A percentile compares a stretch with the other conserved stretches of the same genome.
Conservation (phyloP, 768 basidiomycete genomes). For the Kondoa malvinella region DNA sequence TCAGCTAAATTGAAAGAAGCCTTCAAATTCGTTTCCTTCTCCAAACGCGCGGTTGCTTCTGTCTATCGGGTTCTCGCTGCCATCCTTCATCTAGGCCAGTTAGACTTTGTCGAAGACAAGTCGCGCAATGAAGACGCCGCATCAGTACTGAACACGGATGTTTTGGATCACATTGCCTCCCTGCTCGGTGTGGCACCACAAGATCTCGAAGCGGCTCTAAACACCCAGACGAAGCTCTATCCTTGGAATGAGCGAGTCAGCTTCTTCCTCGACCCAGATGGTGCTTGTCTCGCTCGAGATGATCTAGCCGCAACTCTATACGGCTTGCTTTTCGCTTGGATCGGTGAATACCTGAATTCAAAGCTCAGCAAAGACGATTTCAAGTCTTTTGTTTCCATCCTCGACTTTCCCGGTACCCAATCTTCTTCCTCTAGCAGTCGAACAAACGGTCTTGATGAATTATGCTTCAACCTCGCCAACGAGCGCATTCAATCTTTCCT, state of each 20-base stretch:
- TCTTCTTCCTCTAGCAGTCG: constrained; percentile 41
- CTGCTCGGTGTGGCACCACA: constrained; percentile 57
- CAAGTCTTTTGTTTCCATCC: constrained; percentile 67
- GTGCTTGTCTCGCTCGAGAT: constrained; percentile 79
- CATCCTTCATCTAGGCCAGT: constrained; percentile 88
- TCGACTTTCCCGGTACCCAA: constrained; percentile 85
- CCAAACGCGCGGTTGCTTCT: constrained; percentile 70
- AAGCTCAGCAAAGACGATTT: constrained; percentile 31
- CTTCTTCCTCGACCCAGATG: constrained; percentile 85
- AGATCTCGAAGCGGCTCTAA: constrained; percentile 55
- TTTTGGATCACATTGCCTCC: constrained; percentile 67
- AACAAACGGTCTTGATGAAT: constrained; percentile 52
- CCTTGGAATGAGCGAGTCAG: constrained; percentile 86
- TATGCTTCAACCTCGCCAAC: constrained; percentile 90
- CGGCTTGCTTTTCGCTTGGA: constrained; percentile 84
- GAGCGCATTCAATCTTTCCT: constrained; percentile 75
- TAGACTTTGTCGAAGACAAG: constrained; percentile 75
- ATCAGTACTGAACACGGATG: constrained; percentile 63
- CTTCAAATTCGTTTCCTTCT: constrained; percentile 79
- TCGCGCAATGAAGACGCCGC: constrained; percentile 78
- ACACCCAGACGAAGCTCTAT: constrained; percentile 80
- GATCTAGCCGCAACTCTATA: constrained; percentile 87
- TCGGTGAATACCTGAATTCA: constrained; percentile 80
- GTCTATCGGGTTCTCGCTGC: constrained; percentile 87
- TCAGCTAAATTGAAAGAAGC: constrained; percentile 54